phyloP scores from a whole-genome alignment of 495 filamentous ascomycete species.

The Parachaetomium inaequale region DNA sequence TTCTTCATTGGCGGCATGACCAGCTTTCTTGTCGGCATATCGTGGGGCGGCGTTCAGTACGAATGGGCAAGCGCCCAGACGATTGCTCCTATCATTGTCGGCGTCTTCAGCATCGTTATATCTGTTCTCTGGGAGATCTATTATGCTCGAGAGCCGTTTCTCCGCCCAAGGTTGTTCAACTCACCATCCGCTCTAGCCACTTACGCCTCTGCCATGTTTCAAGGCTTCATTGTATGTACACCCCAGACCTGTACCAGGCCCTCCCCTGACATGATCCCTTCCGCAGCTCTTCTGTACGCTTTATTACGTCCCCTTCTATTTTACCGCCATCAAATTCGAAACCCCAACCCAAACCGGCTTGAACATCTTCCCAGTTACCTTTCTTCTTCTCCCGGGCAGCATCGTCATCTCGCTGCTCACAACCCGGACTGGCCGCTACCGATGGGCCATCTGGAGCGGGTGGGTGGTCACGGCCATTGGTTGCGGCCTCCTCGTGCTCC shows the following conservation, averaged over 20 bases:
- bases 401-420: slow-evolving; percentile 50
- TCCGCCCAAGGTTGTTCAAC: slow-evolving; percentile 49
- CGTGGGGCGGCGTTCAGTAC: slow-evolving; percentile 56
- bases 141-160: slow-evolving; percentile 50
- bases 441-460: slow-evolving; percentile 54
- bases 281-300: slow-evolving; percentile 39
- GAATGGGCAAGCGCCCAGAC: slow-evolving; percentile 46
- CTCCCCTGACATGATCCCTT: neutral
- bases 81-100: slow-evolving; percentile 47
- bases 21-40: slow-evolving; percentile 52
- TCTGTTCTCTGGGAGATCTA: slow-evolving; percentile 41
- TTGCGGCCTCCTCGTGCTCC: slow-evolving; percentile 45
- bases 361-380: slow-evolving; percentile 31
- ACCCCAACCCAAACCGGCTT: slow-evolving; percentile 52
- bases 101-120: slow-evolving; percentile 28
- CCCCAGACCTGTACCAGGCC: slow-evolving; percentile 37
- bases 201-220: slow-evolving; percentile 34
- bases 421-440: slow-evolving; percentile 49
- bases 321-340: slow-evolving; percentile 55
- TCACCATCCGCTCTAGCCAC: slow-evolving; percentile 36
- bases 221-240: slow-evolving; percentile 37
- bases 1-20: slow-evolving; percentile 48
- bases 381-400: slow-evolving; percentile 32
- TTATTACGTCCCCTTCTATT: slow-evolving; percentile 64
- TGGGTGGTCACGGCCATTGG: slow-evolving; percentile 52